phyloP scores from a whole-genome alignment of 306 rosid genomes.

The Gynostemma pentaphyllum region DNA sequence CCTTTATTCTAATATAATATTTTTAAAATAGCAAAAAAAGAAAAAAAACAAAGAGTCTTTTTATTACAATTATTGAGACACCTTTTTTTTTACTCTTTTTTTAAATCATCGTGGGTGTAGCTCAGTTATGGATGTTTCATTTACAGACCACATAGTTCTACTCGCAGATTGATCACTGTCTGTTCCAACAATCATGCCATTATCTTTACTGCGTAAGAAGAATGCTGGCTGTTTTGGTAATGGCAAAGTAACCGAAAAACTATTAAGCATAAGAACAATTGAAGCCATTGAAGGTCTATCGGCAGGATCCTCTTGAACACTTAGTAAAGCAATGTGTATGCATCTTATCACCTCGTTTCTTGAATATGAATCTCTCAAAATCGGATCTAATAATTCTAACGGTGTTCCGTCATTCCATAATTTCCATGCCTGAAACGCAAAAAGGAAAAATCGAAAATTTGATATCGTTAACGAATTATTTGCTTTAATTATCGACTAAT shows the following conservation, averaged over 20 bases:
- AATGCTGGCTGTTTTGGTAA: background rate
- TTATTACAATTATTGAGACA: too few species aligned
- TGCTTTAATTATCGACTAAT: background rate
- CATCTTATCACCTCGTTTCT: slow-evolving; percentile 23
- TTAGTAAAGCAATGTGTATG: slow-evolving; percentile 20
- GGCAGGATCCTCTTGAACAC: slow-evolving; percentile 21
- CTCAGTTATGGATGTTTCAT: background rate
- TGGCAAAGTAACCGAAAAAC: background rate
- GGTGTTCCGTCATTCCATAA: slow-evolving; percentile 16
- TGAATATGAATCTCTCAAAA: slow-evolving; percentile 3
- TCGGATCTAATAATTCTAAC: slow-evolving; percentile 13
- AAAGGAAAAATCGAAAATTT: too few species aligned
- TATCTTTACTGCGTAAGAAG: background rate
- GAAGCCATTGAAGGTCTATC: slow-evolving; percentile 21
- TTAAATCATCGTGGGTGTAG: background rate
- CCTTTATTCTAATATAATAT: too few species aligned
- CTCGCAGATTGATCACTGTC: background rate
- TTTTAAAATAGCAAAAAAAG: too few species aligned
- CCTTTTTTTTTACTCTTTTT: too few species aligned
- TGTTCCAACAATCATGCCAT: too few species aligned
- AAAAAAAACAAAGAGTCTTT: too few species aligned
- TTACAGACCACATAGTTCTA: background rate
- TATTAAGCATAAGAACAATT: slow-evolving; percentile 19
- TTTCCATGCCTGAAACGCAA: slow-evolving; percentile 25
- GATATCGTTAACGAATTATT: background rate